Conservation (phyloP, 768 basidiomycete genomes). For the Podaxis pistillaris region DNA sequence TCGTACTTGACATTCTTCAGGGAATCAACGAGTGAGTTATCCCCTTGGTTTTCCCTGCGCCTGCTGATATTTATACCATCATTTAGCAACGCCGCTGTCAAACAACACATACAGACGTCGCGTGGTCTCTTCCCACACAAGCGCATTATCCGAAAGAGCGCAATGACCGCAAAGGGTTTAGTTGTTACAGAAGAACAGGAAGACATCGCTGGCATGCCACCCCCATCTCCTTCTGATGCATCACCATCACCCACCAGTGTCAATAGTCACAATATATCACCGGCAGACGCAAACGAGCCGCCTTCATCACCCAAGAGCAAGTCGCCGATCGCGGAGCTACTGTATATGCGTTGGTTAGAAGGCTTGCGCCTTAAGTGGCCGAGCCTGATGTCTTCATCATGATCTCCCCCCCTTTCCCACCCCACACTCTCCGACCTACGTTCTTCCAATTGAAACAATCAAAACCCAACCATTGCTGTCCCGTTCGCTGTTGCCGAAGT, state of each 20-base stretch:
- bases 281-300: conserved; percentile 41
- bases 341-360: conserved; percentile 98
- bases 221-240: conserved; percentile 29
- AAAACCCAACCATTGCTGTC: background rate
- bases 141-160: conserved; percentile 74
- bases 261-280: conserved; percentile 11
- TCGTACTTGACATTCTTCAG: conserved; percentile 85
- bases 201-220: conserved; percentile 53
- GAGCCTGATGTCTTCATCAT: conserved; percentile 46
- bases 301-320: conserved; percentile 47
- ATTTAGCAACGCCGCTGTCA: conserved; percentile 70
- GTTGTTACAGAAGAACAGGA: conserved; percentile 83
- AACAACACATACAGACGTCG: conserved; percentile 81
- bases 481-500: background rate
- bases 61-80: conserved; percentile 10
- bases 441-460: background rate
- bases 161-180: conserved; percentile 82
- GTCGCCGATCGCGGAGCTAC: conserved; percentile 90
- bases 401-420: background rate
- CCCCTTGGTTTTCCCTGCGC: conserved; percentile 5
- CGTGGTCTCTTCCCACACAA: conserved; percentile 79
- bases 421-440: background rate
- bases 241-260: conserved; percentile 18
- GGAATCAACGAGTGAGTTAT: conserved; percentile 85
- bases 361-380: conserved; percentile 92